Conservation (phyloP, 495 filamentous ascomycete species). For the Lasiosphaeria miniovina region DNA sequence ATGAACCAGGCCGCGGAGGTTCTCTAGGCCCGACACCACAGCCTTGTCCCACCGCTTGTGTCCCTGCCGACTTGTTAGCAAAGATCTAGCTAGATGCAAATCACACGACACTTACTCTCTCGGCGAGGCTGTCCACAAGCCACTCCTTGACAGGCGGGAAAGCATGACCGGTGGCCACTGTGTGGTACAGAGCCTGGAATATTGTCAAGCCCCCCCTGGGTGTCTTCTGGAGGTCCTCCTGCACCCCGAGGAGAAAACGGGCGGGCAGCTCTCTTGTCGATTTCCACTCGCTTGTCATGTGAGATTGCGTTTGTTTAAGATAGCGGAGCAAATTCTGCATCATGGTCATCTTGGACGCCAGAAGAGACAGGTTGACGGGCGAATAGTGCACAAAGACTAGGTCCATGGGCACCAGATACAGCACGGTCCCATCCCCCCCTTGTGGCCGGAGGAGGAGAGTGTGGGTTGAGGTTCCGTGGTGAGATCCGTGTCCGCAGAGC, state of each 20-base stretch:
- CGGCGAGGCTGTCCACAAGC: conserved; percentile 80
- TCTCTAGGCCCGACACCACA: conserved; percentile 70
- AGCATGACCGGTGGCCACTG: conserved; percentile 81
- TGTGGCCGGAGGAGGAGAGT: conserved; percentile 56
- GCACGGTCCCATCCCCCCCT: conserved; percentile 24
- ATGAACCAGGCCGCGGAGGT: conserved; percentile 72
- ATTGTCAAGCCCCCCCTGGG: conserved; percentile 47
- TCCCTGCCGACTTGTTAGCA: conserved; percentile 52
- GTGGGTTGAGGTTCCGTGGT: conserved; percentile 73
- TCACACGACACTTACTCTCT: conserved; percentile 59
- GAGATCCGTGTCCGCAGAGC: conserved; percentile 63
- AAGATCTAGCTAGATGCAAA: not conserved
- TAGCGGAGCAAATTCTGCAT: conserved; percentile 84
- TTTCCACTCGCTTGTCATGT: conserved; percentile 77
- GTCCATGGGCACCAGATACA: conserved; percentile 74
- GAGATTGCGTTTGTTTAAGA: conserved; percentile 68
- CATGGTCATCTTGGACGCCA: conserved; percentile 82
- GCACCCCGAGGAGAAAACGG: conserved; percentile 71
- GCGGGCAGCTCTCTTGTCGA: conserved; percentile 74
- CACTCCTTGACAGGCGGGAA: conserved; percentile 77
- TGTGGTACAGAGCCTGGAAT: conserved; percentile 76
- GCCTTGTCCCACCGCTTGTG: conserved; percentile 96
- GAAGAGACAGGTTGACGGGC: conserved; percentile 72
- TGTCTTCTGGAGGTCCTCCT: conserved; percentile 55
- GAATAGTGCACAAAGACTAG: conserved; percentile 77